Evolutionary conservation across 2,329 filamentous ascomycete species (phyloP).

Genomic region (Fusarium euwallaceae): DNA sequence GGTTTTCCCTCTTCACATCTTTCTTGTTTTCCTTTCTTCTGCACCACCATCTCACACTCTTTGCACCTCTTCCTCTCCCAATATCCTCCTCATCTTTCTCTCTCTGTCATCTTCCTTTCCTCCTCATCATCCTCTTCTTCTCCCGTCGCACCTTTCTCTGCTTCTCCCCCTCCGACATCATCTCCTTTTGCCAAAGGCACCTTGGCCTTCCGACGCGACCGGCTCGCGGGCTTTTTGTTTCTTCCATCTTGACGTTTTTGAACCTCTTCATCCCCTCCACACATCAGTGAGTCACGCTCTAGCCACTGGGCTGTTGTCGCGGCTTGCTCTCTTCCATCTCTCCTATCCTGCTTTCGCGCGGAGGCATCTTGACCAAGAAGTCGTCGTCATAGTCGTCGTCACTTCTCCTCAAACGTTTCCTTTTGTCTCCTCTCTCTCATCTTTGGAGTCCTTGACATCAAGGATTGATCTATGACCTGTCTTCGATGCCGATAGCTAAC

Average conservation of each 20-base stretch:
- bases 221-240: neutral
- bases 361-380: neutral
- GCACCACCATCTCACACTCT: neutral
- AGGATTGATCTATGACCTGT: neutral
- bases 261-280: neutral
- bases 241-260: neutral
- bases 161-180: neutral
- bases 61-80: neutral
- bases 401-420: neutral
- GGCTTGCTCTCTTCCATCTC: neutral
- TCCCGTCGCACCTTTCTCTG: neutral
- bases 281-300: neutral
- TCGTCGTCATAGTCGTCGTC: neutral
- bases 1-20: neutral
- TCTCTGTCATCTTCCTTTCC: neutral
- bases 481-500: neutral
- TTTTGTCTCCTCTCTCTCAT: neutral
- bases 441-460: neutral
- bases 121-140: neutral
- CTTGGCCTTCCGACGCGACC: neutral
- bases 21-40: neutral
- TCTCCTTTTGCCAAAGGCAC: neutral
- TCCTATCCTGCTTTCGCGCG: neutral
- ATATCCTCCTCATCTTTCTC: neutral
- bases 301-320: neutral